phyloP scores from a whole-genome alignment of 2,329 filamentous ascomycete genomes.

The Chalaropsis thielavioides region DNA sequence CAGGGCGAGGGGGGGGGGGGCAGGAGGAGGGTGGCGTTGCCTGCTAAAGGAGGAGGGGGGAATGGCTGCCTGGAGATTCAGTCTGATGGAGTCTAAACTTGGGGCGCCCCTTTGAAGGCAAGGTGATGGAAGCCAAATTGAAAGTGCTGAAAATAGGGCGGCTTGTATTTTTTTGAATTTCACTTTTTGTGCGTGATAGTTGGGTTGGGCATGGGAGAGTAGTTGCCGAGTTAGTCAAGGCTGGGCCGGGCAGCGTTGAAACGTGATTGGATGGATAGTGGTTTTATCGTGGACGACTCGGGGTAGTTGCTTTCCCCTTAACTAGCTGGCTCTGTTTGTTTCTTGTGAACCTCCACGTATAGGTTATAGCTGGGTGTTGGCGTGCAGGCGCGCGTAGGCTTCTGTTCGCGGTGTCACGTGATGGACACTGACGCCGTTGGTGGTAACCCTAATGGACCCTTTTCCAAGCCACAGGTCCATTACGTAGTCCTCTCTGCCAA shows the following conservation, averaged over 20 bases:
- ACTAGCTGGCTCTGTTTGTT: no score
- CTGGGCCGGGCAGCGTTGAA: not conserved
- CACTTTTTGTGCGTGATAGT: not conserved
- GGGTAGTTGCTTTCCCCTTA: not conserved
- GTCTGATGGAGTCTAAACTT: no score
- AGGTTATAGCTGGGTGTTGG: not conserved
- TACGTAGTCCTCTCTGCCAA: not conserved
- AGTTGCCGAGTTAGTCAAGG: not conserved
- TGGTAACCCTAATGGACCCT: not conserved
- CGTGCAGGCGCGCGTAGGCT: not conserved
- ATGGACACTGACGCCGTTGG: not conserved
- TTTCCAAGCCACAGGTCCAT: slow-evolving; percentile 1
- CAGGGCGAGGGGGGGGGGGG: no score
- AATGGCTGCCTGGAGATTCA: no score
- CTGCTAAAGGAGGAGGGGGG: not conserved
- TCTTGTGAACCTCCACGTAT: not conserved
- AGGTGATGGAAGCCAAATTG: not conserved
- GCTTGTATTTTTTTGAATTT: not conserved
- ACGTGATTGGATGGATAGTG: not conserved
- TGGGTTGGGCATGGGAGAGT: not conserved
- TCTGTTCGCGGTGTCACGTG: slow-evolving; percentile 8
- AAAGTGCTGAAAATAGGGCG: not conserved
- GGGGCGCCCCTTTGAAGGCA: no score
- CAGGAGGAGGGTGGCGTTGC: not conserved
- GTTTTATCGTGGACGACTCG: not conserved